Base-by-base conservation (phyloP, 148 eudicot species). In the Chenopodium quinoa region DNA sequence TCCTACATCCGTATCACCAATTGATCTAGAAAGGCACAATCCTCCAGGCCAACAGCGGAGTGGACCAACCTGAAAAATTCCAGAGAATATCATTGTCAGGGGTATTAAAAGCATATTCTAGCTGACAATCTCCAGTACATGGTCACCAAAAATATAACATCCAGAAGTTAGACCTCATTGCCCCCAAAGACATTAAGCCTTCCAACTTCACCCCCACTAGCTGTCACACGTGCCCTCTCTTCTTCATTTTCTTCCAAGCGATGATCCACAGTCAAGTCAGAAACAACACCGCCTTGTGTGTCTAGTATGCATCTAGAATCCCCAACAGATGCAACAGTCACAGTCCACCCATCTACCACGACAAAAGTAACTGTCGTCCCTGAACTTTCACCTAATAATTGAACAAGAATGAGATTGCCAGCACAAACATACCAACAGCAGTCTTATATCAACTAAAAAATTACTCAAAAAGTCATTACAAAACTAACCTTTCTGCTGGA, bases 31-130 rank as follows among this genome's bases (percentile, higher is more conserved):
- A 75, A 96, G 97, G 82, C 99, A 96, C 82, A 96, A 86, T 81
- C 99, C 99, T 86, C 99, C 99, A 69, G 99, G 99, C 99, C 99
- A 96, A 81, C 99, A 96, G 63, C 99, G 95, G 16, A 96, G 91
- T 3, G 99, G 99, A 79, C 99, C 99, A 90, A 92, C 91, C 99
- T 96, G 79, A 34, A 83, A 68, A 56, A 80, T 19, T 40, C 76
- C 32, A 70, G 40, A 64, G 40, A 62, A 46, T 27, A 34, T 31
- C 52, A 50, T 44, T 47, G 72, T 46, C 66, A 78, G 64, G 72
- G 27, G 46, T 48, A 69, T 50, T 16, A 10, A 29, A 52, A 46
- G 20, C 23, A 44, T 19, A 52, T 14, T 65, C 48, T 65, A 75
- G 73, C 50, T 13, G 17, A 74, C 52, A 7, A 16, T 46, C 9